Evolutionary conservation across 148 eudicot genomes (phyloP), one percentile per base, ranked within the genome.

Genomic region (Chenopodium suecicum): DNA sequence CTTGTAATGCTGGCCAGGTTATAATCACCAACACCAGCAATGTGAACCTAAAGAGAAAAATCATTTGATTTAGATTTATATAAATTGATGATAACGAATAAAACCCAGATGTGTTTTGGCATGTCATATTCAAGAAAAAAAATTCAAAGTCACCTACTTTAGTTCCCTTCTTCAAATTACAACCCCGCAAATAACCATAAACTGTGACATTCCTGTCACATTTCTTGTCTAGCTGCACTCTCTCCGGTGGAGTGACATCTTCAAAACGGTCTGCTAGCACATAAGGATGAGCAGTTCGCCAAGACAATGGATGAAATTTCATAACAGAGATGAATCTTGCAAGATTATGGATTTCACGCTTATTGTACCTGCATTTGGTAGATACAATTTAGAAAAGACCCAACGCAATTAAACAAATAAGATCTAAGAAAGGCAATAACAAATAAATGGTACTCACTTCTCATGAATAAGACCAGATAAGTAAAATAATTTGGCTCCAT

Each of bases 1-100:
- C 91, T 88, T 66, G 94, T 91, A 72, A 92, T 62, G 41, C 92
- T 94, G 85, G 92, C 90, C 75, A 92, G 88, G 86, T 70, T 83
- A 80, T 84, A 90, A 85, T 96, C 99, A 82, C 99, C 99, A 37
- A 94, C 99, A 63, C 99, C 99, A 81, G 99, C 99, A 88, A 96
- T 88, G 83, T 96, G 99, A 71, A 91, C 92, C 98, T 95, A 72
- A 87, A 67, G 46, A 73, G 63, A 58, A 82, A 46, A 74, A 69
- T 65, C 65, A 68, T 11, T 25, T 34, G 23, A 73, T 19, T 71
- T 22, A 72, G 16, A 46, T 25, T 23, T 3, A 46, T 22, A 34
- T 41, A 20, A 31, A 29, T 41, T 19, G 74, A 14, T 73, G 27
- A 10, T 10, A 67, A 47, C 13, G 17, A 47, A 23, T 46, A 76